A percentile compares a stretch with the other conserved stretches of the same genome.
Conservation (phyloP, 768 basidiomycete genomes). For the Boletus rubescentipes region DNA sequence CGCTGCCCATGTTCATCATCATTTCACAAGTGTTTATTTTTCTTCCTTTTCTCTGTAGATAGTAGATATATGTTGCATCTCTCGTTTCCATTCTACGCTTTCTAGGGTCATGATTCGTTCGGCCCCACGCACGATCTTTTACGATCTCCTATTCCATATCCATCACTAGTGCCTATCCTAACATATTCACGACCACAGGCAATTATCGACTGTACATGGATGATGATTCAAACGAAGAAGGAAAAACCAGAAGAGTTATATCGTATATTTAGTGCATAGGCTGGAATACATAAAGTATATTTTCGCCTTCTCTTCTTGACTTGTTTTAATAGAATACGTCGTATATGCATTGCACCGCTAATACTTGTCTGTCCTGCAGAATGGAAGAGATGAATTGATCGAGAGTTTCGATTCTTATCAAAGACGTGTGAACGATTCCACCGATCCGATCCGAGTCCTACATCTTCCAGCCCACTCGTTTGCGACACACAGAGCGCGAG, state of each 20-base stretch:
- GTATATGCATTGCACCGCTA: background rate
- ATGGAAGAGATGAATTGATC: background rate
- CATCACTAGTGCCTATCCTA: slow-evolving; percentile 1
- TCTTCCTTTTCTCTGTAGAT: slow-evolving; percentile 11
- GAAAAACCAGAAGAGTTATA: slow-evolving; percentile 3
- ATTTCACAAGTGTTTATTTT: too few species aligned
- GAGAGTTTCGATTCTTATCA: background rate
- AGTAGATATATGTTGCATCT: slow-evolving; percentile 13
- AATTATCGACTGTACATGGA: slow-evolving; percentile 11
- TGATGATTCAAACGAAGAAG: background rate
- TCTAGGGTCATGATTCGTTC: background rate
- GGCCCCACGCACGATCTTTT: slow-evolving; percentile 12
- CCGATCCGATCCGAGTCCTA: too few species aligned
- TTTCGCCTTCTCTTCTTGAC: background rate
- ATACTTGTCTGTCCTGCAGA: background rate
- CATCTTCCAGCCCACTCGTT: too few species aligned
- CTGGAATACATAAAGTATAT: background rate
- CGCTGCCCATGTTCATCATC: background rate
- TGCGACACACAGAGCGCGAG: background rate
- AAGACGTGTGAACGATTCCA: background rate
- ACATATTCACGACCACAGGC: background rate
- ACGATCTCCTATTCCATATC: slow-evolving; percentile 5
- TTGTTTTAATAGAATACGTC: slow-evolving; percentile 1
- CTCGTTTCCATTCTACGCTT: background rate
- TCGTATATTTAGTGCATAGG: slow-evolving; percentile 9